These are phyloP conservation scores for Chrysopogon serrulatus DNA, from an alignment of 176 grass and related monocot genomes.

Conservation along the genomic window DNA sequence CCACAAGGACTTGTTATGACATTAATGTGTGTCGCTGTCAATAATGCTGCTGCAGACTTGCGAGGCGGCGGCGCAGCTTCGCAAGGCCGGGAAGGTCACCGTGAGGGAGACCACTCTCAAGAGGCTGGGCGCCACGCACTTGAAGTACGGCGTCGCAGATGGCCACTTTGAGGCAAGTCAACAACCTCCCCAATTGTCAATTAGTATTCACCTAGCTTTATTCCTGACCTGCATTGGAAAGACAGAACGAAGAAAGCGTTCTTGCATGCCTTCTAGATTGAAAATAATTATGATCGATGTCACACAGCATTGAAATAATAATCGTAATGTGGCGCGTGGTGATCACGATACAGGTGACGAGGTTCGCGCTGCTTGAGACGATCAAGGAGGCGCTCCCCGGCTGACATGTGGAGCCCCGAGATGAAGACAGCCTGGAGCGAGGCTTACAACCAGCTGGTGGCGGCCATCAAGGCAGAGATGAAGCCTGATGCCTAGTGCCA, in stretches of 20 bases:
- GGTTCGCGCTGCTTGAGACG: constrained; percentile 68
- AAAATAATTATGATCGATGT: background rate
- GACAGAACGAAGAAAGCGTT: background rate
- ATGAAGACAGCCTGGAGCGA: constrained; percentile 72
- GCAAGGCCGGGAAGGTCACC: constrained; percentile 78
- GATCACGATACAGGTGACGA: constrained; percentile 46
- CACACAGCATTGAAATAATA: background rate
- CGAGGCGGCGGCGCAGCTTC: constrained; percentile 78
- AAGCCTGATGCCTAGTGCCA: constrained; percentile 34
- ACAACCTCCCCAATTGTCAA: background rate
- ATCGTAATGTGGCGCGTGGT: background rate
- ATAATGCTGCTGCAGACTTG: constrained; percentile 57
- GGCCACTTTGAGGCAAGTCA: constrained; percentile 74
- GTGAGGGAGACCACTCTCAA: constrained; percentile 86
- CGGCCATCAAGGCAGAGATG: constrained; percentile 79
- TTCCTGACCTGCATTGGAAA: background rate
- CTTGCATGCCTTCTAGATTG: background rate
- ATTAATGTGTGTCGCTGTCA: background rate
- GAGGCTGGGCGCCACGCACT: constrained; percentile 64
- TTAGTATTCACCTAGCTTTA: background rate
- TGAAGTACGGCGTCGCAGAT: constrained; percentile 58
- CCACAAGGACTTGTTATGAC: background rate
- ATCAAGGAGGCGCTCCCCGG: constrained; percentile 74
- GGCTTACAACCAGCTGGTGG: constrained; percentile 70
- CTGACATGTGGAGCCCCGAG: constrained; percentile 62